These are phyloP conservation scores for Caryocar brasiliense DNA, from an alignment of 441 rosid species.

Conservation along the genomic window DNA sequence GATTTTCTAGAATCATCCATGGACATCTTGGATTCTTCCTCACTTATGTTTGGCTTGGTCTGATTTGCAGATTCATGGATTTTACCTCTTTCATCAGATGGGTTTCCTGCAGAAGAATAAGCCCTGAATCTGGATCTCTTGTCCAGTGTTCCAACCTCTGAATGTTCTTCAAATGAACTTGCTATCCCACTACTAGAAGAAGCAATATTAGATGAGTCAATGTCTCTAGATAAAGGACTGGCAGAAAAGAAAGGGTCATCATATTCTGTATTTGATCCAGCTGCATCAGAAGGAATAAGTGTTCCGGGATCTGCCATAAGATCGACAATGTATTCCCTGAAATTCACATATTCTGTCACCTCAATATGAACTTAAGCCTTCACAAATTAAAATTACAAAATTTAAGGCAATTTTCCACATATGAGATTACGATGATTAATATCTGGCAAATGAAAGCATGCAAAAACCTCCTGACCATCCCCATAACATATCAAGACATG, in stretches of 20 bases:
- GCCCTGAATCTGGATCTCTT: conserved; percentile 30
- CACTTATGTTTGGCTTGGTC: conserved; percentile 12
- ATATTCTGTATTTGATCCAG: conserved; percentile 54
- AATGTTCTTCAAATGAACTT: conserved; percentile 47
- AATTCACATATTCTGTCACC: conserved; percentile 26
- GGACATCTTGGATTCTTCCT: conserved; percentile 31
- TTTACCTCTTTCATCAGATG: conserved; percentile 34
- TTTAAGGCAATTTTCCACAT: not conserved
- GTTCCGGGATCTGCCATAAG: conserved; percentile 98
- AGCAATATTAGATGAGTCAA: conserved; percentile 43
- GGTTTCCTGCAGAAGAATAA: conserved; percentile 22
- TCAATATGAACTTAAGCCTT: conserved; percentile 8
- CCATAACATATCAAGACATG: not conserved
- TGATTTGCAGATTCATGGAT: conserved; percentile 17
- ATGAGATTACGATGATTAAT: not conserved
- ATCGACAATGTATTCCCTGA: conserved; percentile 97
- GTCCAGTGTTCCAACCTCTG: conserved; percentile 36
- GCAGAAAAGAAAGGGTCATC: conserved; percentile 52
- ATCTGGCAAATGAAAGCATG: not conserved
- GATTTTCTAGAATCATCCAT: conserved; percentile 25
- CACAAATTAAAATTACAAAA: not conserved
- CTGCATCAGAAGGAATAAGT: conserved; percentile 85
- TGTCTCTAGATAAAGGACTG: conserved; percentile 50
- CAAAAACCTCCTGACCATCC: not conserved
- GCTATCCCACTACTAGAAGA: conserved; percentile 65